Evolutionary conservation across 2,329 filamentous ascomycete genomes (phyloP).

Genomic region (Sporothrix protearum): DNA sequence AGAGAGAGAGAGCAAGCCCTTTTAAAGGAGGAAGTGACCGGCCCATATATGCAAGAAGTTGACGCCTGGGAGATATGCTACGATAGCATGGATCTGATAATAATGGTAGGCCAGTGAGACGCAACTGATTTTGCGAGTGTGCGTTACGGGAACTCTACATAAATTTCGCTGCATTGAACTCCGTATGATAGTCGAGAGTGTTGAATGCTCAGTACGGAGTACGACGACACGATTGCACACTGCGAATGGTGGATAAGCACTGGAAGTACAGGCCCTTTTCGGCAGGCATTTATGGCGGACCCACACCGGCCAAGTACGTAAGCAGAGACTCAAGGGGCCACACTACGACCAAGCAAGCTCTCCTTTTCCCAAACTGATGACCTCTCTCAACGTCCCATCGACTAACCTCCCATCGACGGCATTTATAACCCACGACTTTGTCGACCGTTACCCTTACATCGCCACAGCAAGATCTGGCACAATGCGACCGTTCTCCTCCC

Average conservation of each 20-base stretch:
- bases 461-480: background rate
- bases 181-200: background rate
- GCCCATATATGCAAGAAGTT: background rate
- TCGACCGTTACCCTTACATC: background rate
- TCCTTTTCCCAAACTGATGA: conserved; percentile 1
- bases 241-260: background rate
- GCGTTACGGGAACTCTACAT: background rate
- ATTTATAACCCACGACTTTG: background rate
- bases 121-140: background rate
- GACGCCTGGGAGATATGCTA: background rate
- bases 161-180: background rate
- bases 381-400: background rate
- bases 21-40: background rate
- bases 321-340: background rate
- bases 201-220: no score
- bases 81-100: background rate
- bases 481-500: conserved; percentile 7
- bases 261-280: background rate
- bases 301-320: background rate
- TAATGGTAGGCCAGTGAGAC: background rate
- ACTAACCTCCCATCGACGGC: background rate
- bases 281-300: background rate
- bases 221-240: background rate
- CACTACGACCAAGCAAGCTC: background rate
- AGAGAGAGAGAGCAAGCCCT: background rate